Base-by-base conservation (phyloP, 2,329 filamentous ascomycete genomes). In the Nemania bipapillata region DNA sequence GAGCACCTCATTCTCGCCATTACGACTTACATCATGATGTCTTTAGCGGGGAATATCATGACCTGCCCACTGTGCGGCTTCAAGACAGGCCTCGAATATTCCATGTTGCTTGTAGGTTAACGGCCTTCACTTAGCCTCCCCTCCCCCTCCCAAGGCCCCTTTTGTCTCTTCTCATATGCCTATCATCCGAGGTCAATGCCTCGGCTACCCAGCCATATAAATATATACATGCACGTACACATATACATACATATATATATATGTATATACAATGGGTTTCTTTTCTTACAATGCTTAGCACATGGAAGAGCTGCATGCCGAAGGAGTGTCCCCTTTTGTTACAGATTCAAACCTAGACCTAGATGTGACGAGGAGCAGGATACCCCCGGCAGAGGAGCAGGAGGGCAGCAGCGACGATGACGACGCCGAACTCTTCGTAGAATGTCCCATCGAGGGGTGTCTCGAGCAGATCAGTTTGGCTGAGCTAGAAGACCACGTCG, bases 401-500 rank as follows among this genome's bases (percentile, higher is more conserved):
- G 64, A 45, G 12, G 45, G 30, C 35, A 70, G 62, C 53, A 73
- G 77, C 42, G 76, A 79, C 8, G 73, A 77, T 40, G 76, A 79
- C 7, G 76, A 79, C 9, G 78, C 81, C 45, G 70, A 72, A 7
- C 66, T 80, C 17, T 88, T 88, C 74, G 80, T 83, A 24, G 81
- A 85, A 49, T 90, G 89, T 72, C 84, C 86, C 0, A 71, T 84
- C 37, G 83, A 86, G 17, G 85, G 83, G 24, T 92, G 90, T 74
- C 86, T 86, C 35, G 89, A 92, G 76, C 76, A 83, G n/a, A 77
- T 90, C 22, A 78, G 82, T 6, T 73, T 81, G 7, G 77, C 80
- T 17, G 86, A 90, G 72, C 79, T 91, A 40, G 83, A 86, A 17
- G 84, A 81, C 52, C 89, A 91, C 74, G 74, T 90, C 40, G 86